These are phyloP conservation scores for Apiospora hydei DNA, from an alignment of 2,329 filamentous ascomycete species.

Conservation along the genomic window DNA sequence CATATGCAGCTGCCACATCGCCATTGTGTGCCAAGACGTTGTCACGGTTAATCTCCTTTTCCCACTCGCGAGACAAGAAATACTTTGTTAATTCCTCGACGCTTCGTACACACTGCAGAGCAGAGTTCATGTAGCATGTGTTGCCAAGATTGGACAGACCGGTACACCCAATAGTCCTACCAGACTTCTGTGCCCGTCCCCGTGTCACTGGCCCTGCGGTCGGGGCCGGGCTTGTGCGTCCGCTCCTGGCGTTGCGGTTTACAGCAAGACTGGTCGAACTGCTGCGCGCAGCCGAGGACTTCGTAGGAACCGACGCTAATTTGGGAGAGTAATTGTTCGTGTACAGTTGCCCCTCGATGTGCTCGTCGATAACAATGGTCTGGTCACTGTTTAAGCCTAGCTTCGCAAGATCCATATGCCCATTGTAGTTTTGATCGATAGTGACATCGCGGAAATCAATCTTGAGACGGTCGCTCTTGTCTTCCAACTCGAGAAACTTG, in stretches of 20 bases:
- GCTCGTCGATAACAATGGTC: slow-evolving; percentile 84
- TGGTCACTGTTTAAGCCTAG: slow-evolving; percentile 76
- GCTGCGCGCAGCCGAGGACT: slow-evolving; percentile 46
- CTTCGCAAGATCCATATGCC: slow-evolving; percentile 68
- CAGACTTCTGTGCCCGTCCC: slow-evolving; percentile 73
- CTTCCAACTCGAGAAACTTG: slow-evolving; percentile 67
- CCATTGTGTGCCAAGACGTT: slow-evolving; percentile 90
- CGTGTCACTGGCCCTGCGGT: slow-evolving; percentile 68
- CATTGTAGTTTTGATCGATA: slow-evolving; percentile 78
- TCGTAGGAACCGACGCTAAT: slow-evolving; percentile 41
- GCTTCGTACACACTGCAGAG: slow-evolving; percentile 90
- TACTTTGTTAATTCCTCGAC: slow-evolving; percentile 94
- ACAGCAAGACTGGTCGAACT: slow-evolving; percentile 43
- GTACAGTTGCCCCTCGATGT: slow-evolving; percentile 64
- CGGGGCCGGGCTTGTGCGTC: slow-evolving; percentile 72
- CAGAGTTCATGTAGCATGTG: slow-evolving; percentile 99
- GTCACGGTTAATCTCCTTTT: slow-evolving; percentile 80
- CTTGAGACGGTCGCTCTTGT: slow-evolving; percentile 69
- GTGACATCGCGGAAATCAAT: slow-evolving; percentile 74
- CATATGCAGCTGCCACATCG: slow-evolving; percentile 85
- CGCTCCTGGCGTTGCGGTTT: slow-evolving; percentile 60
- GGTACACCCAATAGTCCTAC: slow-evolving; percentile 76
- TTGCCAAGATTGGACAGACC: slow-evolving; percentile 93
- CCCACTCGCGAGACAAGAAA: slow-evolving; percentile 79
- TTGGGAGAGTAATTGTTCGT: slow-evolving; percentile 57